Percentiles rank a stretch among this genome's conserved stretches.
Conservation (phyloP, 345 rosid genomes). For the Hevea brasiliensis region DNA sequence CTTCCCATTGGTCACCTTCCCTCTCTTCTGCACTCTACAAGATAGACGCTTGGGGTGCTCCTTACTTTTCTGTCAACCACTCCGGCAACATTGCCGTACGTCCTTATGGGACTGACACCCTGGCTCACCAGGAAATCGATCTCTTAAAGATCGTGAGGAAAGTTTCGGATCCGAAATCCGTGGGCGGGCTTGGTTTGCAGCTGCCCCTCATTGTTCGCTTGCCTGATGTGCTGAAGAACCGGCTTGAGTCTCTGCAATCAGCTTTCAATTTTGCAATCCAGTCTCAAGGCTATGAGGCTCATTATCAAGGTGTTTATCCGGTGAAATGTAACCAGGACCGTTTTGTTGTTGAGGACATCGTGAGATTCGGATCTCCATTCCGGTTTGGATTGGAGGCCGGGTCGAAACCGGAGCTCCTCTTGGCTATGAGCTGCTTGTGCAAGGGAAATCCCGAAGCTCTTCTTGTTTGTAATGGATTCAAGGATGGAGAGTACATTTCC, state of each 20-base stretch:
- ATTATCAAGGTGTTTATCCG: constrained; percentile 89
- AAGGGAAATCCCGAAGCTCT: constrained; percentile 68
- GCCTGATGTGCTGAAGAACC: constrained; percentile 83
- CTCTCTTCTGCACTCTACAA: constrained; percentile 68
- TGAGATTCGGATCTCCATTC: constrained; percentile 63
- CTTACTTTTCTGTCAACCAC: constrained; percentile 70
- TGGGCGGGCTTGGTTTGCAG: constrained; percentile 80
- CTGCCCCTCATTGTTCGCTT: constrained; percentile 74
- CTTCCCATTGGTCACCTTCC: constrained; percentile 61
- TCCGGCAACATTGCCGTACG: constrained; percentile 73
- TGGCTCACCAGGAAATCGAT: constrained; percentile 84
- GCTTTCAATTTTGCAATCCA: constrained; percentile 73
- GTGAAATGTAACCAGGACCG: constrained; percentile 97
- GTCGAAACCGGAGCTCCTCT: constrained; percentile 91
- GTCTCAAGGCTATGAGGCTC: constrained; percentile 56
- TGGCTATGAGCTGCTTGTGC: constrained; percentile 87
- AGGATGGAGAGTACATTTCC: constrained; percentile 75
- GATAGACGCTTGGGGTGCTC: constrained; percentile 83
- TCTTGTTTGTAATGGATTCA: constrained; percentile 83
- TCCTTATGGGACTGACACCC: constrained; percentile 59
- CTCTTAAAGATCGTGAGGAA: constrained; percentile 72
- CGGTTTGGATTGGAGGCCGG: constrained; percentile 94
- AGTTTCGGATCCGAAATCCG: constrained; percentile 69
- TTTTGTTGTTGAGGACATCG: constrained; percentile 82
- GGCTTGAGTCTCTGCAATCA: constrained; percentile 73